Evolutionary conservation across 331 rosid species (phyloP).

Genomic region (Arachis monticola): DNA sequence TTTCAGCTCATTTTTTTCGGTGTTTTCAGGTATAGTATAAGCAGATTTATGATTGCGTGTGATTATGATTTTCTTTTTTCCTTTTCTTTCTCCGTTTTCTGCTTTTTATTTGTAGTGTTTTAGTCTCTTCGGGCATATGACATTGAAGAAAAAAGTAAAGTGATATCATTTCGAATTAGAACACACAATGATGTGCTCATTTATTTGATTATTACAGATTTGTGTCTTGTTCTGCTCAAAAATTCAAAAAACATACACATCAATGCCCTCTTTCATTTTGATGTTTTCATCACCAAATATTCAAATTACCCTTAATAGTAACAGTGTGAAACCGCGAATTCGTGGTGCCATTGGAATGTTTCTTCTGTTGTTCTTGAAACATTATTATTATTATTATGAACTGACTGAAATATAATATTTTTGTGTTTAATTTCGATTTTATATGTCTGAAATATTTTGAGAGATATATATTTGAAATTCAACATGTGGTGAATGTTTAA

Average conservation of each 20-base stretch:
- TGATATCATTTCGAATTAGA: conserved; percentile 40
- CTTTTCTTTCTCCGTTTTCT: too few species aligned
- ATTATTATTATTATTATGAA: too few species aligned
- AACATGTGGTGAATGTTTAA: not conserved
- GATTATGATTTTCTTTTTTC: not conserved
- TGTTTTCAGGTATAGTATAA: not conserved
- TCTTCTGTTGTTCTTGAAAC: too few species aligned
- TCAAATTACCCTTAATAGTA: not conserved
- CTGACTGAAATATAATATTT: not conserved
- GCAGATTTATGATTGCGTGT: conserved; percentile 31
- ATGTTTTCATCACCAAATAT: not conserved
- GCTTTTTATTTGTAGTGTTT: not conserved
- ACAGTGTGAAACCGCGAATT: conserved; percentile 20
- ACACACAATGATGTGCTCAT: not conserved
- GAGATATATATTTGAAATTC: not conserved
- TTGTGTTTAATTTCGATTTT: not conserved
- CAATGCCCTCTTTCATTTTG: not conserved
- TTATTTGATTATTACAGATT: not conserved
- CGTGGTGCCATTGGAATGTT: too few species aligned
- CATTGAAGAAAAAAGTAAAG: not conserved
- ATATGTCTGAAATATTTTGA: not conserved
- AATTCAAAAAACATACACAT: not conserved
- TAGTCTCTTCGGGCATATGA: not conserved
- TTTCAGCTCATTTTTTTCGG: not conserved
- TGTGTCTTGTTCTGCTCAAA: not conserved